Base-by-base conservation (phyloP, 805 yeast species). In the Saturnispora dispora region DNA sequence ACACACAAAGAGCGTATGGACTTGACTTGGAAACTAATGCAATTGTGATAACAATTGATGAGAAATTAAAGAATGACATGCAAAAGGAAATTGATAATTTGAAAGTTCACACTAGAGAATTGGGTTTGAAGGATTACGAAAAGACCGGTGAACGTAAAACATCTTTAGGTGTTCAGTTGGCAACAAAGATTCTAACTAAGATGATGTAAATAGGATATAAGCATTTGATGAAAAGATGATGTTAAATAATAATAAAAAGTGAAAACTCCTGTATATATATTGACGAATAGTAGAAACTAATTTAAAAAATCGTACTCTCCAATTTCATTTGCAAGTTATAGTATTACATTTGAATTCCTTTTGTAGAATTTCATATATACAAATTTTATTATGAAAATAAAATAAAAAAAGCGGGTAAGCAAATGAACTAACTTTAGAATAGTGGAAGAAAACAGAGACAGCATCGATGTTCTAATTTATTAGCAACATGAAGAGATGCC, bases 1-100 rank as follows among this genome's bases (percentile, higher is more conserved):
- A 89, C 66, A 93, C 99, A 0, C 79, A 84, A 55, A 74, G 99
- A 54, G 90, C 97, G 0, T 91, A 91, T 61, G 75, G 84, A 3
- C 77, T 84, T 53, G 99, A 93, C 65, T 72, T 93, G 52, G 99
- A 93, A 68, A 77, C 91, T 7, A 91, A 93, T 62, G 95, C 90
- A 0, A 71, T 93, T 1, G 65, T 91, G 1, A 68, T 89, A 13
- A 90, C 97, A 1, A 76, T 72, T 49, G 90, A 87, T 63, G 68
- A 72, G 17, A 71, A 68, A 2, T 71, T 91, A 55, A 82, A 82
- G 61, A 47, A 57, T 5, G 60, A 70, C 46, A 82, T 90, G 85
- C 67, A 68, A 30, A 57, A 58, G 0, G 98, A 90, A 65, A 69
- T 88, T 35, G 75, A 76, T 15, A 73, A 87, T 63, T 70, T 89